Evolutionary conservation across 148 eudicot genomes (phyloP).

Genomic region (Vaccinium macrocarpon): DNA sequence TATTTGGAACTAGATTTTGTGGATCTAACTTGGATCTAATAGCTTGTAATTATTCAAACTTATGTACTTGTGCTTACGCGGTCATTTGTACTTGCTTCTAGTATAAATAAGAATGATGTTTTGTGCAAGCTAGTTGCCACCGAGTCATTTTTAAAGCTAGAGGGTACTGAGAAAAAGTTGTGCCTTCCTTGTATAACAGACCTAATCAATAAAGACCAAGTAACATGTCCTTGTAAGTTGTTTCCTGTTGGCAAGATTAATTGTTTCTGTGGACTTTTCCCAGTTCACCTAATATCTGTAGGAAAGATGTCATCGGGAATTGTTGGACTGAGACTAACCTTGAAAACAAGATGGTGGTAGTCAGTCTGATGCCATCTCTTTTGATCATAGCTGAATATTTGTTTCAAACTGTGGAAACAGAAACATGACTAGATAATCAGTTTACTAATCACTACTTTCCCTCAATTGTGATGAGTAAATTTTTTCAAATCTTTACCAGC

Average conservation of each 20-base stretch:
- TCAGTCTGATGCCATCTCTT: neutral
- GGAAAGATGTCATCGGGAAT: neutral
- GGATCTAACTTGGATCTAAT: neutral
- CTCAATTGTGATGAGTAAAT: neutral
- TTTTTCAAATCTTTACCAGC: neutral
- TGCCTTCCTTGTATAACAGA: neutral
- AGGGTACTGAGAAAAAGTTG: neutral
- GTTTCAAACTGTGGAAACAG: neutral
- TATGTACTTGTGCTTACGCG: neutral
- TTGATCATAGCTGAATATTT: constrained; percentile 6
- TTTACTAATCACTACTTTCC: neutral
- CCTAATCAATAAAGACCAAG: neutral
- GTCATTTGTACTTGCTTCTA: neutral
- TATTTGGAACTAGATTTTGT: neutral
- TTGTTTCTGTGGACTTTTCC: neutral
- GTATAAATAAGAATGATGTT: neutral
- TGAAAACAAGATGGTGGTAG: neutral
- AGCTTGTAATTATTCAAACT: neutral
- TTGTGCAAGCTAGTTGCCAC: neutral
- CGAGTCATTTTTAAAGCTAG: neutral
- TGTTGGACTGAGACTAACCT: neutral
- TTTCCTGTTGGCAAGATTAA: neutral
- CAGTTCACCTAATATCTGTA: neutral
- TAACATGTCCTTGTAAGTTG: neutral
- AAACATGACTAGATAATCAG: neutral